These are phyloP conservation scores for Ilex paraguariensis DNA, from an alignment of 305 asterid species.

Conservation along the genomic window DNA sequence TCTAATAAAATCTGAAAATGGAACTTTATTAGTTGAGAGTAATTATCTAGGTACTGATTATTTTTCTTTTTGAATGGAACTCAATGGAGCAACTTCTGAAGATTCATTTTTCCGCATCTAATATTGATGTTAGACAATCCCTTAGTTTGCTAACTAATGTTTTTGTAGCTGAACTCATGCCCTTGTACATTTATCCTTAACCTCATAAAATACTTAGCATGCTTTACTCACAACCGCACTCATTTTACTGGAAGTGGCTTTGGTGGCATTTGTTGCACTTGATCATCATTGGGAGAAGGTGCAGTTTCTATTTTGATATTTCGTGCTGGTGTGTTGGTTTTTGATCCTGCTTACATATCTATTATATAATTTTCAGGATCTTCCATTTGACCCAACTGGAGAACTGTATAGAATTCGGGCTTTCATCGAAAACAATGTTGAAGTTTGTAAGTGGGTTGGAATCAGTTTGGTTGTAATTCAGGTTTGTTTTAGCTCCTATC, in stretches of 20 bases:
- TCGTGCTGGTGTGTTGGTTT: conserved; percentile 6
- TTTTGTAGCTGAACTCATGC: neutral
- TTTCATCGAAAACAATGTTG: conserved; percentile 52
- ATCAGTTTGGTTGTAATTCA: conserved; percentile 53
- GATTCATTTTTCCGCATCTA: too few species aligned
- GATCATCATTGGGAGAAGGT: conserved; percentile 86
- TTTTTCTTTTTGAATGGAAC: too few species aligned
- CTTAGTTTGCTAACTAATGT: neutral
- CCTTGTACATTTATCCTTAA: conserved; percentile 33
- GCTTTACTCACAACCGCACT: conserved; percentile 47
- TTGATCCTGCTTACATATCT: conserved; percentile 15
- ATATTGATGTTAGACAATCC: neutral
- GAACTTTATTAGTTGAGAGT: neutral
- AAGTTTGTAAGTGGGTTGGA: conserved; percentile 67
- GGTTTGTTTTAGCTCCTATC: conserved; percentile 42
- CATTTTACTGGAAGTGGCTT: conserved; percentile 52
- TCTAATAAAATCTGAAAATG: too few species aligned
- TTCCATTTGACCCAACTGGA: conserved; percentile 84
- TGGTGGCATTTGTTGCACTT: conserved; percentile 65
- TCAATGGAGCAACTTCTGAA: neutral
- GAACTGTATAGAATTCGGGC: conserved; percentile 48
- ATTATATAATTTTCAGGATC: conserved; percentile 39
- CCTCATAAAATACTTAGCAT: conserved; percentile 40
- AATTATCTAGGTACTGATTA: too few species aligned
- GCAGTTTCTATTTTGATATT: conserved; percentile 12